Conservation (phyloP, 306 rosid species). For the Cucumis hystrix region DNA sequence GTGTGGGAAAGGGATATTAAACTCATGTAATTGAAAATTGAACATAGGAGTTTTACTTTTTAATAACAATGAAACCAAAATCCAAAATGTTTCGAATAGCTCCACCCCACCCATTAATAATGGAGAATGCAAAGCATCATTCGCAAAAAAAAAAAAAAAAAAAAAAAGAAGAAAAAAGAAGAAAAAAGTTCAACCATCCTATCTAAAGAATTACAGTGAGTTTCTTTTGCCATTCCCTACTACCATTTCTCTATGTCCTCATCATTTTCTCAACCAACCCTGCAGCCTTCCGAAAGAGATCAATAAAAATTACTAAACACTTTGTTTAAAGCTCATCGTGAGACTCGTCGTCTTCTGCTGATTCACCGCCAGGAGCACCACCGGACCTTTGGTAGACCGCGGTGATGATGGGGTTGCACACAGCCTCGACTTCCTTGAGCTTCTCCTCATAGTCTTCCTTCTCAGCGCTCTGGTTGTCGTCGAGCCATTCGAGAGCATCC, state of each 20-base stretch:
- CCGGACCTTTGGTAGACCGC: constrained; percentile 85
- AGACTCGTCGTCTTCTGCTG: constrained; percentile 59
- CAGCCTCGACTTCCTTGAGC: constrained; percentile 87
- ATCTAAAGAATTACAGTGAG: constrained; percentile 7
- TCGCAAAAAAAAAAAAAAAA: not conserved
- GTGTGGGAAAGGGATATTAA: not conserved
- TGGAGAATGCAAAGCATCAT: not conserved
- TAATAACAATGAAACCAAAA: not conserved
- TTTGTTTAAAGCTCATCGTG: constrained; percentile 70
- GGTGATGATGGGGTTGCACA: constrained; percentile 86
- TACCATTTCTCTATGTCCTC: constrained; percentile 15
- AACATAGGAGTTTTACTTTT: not conserved
- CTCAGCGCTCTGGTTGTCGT: constrained; percentile 80
- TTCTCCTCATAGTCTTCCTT: constrained; percentile 95
- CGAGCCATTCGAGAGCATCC: constrained; percentile 95
- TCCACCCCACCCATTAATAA: not conserved
- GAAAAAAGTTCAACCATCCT: not conserved
- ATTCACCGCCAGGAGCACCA: constrained; percentile 52
- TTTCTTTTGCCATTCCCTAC: not conserved
- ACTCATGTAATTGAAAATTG: not conserved
- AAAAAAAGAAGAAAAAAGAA: no score
- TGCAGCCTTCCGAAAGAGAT: not conserved
- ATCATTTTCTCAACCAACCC: constrained; percentile 11
- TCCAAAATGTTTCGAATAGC: constrained; percentile 4
- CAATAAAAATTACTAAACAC: not conserved